Conservation (phyloP, 176 grass and related monocot species). For the Aegilops umbellulata region DNA sequence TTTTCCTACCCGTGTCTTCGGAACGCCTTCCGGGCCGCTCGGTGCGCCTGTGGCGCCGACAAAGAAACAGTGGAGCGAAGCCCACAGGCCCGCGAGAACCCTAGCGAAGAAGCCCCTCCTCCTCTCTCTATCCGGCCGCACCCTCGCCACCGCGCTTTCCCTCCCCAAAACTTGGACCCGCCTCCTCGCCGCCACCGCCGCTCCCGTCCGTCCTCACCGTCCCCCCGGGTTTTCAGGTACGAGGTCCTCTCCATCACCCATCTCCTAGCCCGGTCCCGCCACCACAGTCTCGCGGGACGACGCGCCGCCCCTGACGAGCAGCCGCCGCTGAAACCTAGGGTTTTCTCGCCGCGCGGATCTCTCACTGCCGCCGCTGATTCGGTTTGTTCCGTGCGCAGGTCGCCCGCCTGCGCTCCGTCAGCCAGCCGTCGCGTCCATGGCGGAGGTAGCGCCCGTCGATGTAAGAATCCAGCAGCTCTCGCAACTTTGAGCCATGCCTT, state of each 20-base stretch:
- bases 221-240: background rate
- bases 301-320: background rate
- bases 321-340: background rate
- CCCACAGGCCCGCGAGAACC: background rate
- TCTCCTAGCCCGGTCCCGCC: background rate
- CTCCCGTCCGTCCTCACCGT: background rate
- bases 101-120: background rate
- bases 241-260: background rate
- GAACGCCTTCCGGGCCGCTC: no score
- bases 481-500: background rate
- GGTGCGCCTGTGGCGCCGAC: no score
- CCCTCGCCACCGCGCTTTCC: no score
- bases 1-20: no score
- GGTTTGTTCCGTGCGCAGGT: background rate
- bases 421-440: slow-evolving; percentile 26
- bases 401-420: background rate
- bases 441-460: slow-evolving; percentile 26
- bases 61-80: background rate
- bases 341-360: background rate
- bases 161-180: background rate
- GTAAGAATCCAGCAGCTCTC: background rate
- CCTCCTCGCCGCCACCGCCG: no score
- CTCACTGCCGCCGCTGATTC: background rate
- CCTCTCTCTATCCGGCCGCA: background rate
- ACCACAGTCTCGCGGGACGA: background rate